phyloP scores from a whole-genome alignment of 148 eudicot genomes.

The Spergularia marina region DNA sequence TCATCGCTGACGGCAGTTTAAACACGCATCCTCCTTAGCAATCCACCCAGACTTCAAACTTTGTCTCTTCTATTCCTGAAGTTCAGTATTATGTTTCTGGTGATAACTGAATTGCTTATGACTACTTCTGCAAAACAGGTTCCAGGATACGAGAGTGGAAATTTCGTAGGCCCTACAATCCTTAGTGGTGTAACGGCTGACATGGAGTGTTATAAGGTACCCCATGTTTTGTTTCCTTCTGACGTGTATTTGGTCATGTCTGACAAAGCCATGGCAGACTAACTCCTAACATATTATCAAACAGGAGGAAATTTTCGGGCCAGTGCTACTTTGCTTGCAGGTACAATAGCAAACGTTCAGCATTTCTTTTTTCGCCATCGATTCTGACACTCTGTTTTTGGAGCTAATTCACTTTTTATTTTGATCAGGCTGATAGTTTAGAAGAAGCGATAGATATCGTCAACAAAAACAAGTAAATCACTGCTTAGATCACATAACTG shows the following conservation, averaged over 20 bases:
- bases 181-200: conserved; percentile 78
- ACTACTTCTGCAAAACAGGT: conserved; percentile 42
- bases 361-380: conserved; percentile 7
- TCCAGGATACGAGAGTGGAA: conserved; percentile 90
- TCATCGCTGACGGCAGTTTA: background rate
- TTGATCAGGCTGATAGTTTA: conserved; percentile 77
- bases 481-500: background rate
- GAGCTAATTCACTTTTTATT: conserved; percentile 4
- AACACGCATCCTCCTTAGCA: background rate
- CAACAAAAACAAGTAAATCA: conserved; percentile 71
- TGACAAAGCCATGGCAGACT: background rate
- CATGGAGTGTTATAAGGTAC: conserved; percentile 98
- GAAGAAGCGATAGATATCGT: conserved; percentile 86
- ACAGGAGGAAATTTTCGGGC: conserved; percentile 99
- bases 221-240: background rate
- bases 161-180: conserved; percentile 91
- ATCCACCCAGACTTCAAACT: background rate
- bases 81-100: background rate
- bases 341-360: conserved; percentile 32
- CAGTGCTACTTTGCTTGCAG: conserved; percentile 97
- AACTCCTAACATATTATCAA: conserved; percentile 16
- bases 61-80: background rate
- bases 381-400: background rate
- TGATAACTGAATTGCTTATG: conserved; percentile 3
- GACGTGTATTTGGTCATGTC: background rate